Conservation (phyloP, 129 eudicot genomes). For the Dittrichia graveolens region DNA sequence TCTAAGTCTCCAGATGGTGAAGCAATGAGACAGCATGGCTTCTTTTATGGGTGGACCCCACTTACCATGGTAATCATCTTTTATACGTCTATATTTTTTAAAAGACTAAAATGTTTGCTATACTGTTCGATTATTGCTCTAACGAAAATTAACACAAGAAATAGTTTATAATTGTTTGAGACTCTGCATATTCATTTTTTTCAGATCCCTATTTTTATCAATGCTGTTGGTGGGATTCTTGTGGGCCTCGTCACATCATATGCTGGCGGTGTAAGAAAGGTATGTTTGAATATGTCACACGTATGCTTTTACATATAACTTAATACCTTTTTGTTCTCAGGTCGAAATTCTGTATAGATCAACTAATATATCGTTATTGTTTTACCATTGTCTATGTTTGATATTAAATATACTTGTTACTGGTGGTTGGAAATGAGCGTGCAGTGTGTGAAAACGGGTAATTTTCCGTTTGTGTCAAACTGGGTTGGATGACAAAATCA, state of each 20-base stretch:
- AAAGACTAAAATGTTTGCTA: background rate
- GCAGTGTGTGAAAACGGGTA: background rate
- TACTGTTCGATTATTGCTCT: background rate
- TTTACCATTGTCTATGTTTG: background rate
- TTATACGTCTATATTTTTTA: conserved; percentile 2
- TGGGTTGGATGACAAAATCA: background rate
- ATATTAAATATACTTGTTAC: conserved; percentile 1
- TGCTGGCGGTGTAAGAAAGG: conserved; percentile 99
- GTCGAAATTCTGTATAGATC: background rate
- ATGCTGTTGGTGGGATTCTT: conserved; percentile 98
- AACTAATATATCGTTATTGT: background rate
- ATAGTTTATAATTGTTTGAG: background rate
- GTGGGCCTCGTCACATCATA: conserved; percentile 94
- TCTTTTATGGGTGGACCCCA: conserved; percentile 89
- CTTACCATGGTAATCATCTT: conserved; percentile 63
- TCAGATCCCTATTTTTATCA: conserved; percentile 83
- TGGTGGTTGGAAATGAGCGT: background rate
- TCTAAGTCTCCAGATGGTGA: conserved; percentile 92
- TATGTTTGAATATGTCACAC: conserved; percentile 32
- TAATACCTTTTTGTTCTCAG: background rate
- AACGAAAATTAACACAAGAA: background rate
- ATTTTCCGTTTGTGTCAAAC: background rate
- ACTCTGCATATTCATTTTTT: conserved; percentile 13
- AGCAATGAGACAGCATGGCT: conserved; percentile 78
- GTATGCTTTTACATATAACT: conserved; percentile 8